These are phyloP conservation scores for Aspergillus arachidicola DNA, from an alignment of 2,329 filamentous ascomycete genomes.

Conservation along the genomic window DNA sequence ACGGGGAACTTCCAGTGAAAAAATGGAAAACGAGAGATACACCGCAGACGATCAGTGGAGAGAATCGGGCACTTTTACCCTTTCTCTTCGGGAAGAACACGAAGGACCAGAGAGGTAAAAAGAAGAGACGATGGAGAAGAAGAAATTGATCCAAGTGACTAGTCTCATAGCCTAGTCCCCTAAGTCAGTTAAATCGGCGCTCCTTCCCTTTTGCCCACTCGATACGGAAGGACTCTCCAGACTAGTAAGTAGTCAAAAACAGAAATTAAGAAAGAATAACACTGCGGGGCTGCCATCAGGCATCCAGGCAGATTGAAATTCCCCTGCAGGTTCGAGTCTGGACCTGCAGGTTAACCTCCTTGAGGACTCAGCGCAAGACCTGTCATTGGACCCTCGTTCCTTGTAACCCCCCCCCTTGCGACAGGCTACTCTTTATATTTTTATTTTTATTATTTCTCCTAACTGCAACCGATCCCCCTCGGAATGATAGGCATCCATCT, in stretches of 20 bases:
- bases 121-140: background rate
- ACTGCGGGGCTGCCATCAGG: constrained; percentile 1
- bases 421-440: background rate
- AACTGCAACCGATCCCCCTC: background rate
- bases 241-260: background rate
- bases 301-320: background rate
- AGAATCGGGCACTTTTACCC: background rate
- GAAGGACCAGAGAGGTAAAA: background rate
- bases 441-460: background rate
- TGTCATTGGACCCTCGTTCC: background rate
- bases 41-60: background rate
- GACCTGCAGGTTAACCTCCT: background rate
- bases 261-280: background rate
- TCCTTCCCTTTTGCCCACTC: background rate
- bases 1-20: background rate
- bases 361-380: background rate
- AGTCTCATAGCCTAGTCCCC: background rate
- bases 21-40: background rate
- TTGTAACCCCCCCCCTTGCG: background rate
- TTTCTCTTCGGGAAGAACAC: background rate
- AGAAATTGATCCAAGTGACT: too few species aligned
- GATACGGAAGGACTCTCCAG: too few species aligned
- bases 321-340: constrained; percentile 2
- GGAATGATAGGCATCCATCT: background rate
- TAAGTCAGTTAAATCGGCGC: background rate